A percentile compares a stretch with the other conserved stretches of the same genome.
phyloP scores from a whole-genome alignment of 2,329 filamentous ascomycete genomes.

The Aspergillus ochraceoroseus region DNA sequence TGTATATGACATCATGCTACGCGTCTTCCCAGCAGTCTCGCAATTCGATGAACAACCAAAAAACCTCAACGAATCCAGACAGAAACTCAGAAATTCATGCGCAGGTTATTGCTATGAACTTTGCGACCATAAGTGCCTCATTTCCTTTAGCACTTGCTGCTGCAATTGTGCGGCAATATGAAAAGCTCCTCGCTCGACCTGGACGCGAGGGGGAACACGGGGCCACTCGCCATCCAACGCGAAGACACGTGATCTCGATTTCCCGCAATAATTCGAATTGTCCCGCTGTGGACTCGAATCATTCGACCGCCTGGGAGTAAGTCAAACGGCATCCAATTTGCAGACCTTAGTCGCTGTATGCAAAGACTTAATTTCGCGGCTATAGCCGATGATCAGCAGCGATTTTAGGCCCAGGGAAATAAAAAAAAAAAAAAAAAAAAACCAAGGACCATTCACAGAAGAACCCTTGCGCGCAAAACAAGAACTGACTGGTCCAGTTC shows the following conservation, averaged over 20 bases:
- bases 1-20: conserved; percentile 27
- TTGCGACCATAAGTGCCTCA: conserved; percentile 9
- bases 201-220: conserved; percentile 24
- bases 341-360: conserved; percentile 3
- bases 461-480: conserved; percentile 4
- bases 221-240: conserved; percentile 23
- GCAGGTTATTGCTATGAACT: too few species aligned
- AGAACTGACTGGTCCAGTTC: neutral
- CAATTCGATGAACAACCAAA: neutral
- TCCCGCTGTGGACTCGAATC: conserved; percentile 5
- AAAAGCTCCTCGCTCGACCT: neutral
- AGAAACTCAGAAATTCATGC: neutral
- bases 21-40: conserved; percentile 24
- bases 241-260: conserved; percentile 30
- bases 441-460: neutral
- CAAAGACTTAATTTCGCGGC: neutral
- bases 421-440: too few species aligned
- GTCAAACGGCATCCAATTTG: too few species aligned
- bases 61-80: neutral
- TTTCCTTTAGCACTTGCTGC: neutral
- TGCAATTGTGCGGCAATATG: conserved; percentile 1
- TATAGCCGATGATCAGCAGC: conserved; percentile 1
- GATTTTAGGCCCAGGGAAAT: neutral
- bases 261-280: neutral
- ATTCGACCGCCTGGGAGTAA: too few species aligned